Conservation (phyloP, 176 grass and related monocot genomes). For the Oryza officinalis region DNA sequence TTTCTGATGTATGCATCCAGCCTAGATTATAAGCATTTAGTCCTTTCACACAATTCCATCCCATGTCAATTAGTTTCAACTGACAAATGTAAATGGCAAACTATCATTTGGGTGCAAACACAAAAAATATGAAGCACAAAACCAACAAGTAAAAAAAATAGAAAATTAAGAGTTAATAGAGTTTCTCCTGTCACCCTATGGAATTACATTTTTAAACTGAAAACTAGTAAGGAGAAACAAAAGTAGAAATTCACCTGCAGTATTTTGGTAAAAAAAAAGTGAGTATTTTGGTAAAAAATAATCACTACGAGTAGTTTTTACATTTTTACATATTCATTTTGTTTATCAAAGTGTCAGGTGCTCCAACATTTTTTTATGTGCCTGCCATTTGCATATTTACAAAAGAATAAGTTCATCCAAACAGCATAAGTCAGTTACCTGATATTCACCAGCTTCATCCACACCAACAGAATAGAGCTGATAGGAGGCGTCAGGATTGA, state of each 20-base stretch:
- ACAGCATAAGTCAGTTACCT: constrained; percentile 42
- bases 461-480: constrained; percentile 68
- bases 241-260: neutral
- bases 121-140: neutral
- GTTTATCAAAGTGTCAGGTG: neutral
- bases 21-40: constrained; percentile 4
- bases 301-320: neutral
- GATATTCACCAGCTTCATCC: constrained; percentile 94
- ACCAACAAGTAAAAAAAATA: neutral
- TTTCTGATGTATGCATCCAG: neutral
- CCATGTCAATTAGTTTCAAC: too few relatives aligned
- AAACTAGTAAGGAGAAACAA: neutral
- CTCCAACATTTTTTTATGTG: neutral
- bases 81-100: neutral
- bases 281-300: neutral
- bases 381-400: constrained; percentile 6
- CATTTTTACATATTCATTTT: neutral
- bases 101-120: neutral
- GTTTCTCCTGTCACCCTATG: too few relatives aligned
- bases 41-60: neutral
- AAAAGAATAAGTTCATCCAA: constrained; percentile 26
- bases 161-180: neutral
- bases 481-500: constrained; percentile 68
- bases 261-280: too few relatives aligned
- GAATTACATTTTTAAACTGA: neutral